Conservation (phyloP, 2,329 filamentous ascomycete species). For the Beauveria caledonica region DNA sequence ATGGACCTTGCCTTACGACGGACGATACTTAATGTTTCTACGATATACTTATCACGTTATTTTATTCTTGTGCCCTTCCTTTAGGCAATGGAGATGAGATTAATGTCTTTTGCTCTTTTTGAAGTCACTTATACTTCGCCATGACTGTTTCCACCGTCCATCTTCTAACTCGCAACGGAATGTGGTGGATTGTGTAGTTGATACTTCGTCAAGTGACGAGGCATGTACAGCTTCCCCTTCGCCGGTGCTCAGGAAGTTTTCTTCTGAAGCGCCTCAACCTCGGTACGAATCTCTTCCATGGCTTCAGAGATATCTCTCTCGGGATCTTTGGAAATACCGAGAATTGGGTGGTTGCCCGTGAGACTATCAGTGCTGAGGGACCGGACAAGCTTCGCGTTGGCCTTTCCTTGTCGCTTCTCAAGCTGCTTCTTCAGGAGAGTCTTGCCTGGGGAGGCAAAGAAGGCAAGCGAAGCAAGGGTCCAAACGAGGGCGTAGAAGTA, state of each 20-base stretch:
- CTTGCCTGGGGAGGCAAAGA: conserved; percentile 78
- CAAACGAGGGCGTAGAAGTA: conserved; percentile 80
- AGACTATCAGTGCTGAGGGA: conserved; percentile 51
- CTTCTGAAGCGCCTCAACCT: conserved; percentile 49
- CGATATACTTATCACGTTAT: conserved; percentile 4
- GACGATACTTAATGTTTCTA: not conserved
- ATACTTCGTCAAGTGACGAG: not conserved
- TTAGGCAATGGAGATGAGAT: conserved; percentile 3
- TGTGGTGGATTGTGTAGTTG: not conserved
- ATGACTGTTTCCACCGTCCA: not conserved
- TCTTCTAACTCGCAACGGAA: not conserved
- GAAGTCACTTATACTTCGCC: not conserved
- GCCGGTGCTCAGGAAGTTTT: conserved; percentile 2
- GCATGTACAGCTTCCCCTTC: not conserved
- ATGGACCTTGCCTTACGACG: not conserved
- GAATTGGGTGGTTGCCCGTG: conserved; percentile 49
- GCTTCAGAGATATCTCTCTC: conserved; percentile 70
- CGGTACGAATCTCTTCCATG: conserved; percentile 62
- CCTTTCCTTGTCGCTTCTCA: conserved; percentile 46
- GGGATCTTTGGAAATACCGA: conserved; percentile 74
- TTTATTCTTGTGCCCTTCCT: not conserved
- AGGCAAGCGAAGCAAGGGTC: conserved; percentile 54
- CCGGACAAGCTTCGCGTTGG: conserved; percentile 37
- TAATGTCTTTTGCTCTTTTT: conserved; percentile 1
- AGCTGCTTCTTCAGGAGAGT: conserved; percentile 45